phyloP scores from a whole-genome alignment of 768 basidiomycete species.

The Agaricus sinodeliciosus region DNA sequence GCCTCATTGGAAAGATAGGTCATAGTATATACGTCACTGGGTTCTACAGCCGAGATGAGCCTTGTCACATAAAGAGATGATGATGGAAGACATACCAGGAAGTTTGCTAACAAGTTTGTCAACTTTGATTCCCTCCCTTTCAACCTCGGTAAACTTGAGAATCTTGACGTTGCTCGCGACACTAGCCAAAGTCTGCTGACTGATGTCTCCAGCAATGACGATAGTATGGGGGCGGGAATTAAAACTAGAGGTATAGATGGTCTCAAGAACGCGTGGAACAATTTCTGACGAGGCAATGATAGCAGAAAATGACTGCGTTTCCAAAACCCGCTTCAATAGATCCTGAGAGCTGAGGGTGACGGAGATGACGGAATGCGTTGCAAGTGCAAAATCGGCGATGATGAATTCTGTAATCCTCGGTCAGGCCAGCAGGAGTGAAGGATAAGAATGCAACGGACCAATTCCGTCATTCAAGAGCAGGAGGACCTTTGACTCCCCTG shows the following conservation, averaged over 20 bases:
- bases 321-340: slow-evolving; percentile 59
- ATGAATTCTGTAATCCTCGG: slow-evolving; percentile 53
- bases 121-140: slow-evolving; percentile 53
- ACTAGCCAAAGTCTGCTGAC: slow-evolving; percentile 36
- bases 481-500: slow-evolving; percentile 61
- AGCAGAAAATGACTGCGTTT: slow-evolving; percentile 60
- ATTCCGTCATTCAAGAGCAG: slow-evolving; percentile 74
- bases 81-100: slow-evolving; percentile 38
- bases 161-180: slow-evolving; percentile 50
- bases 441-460: slow-evolving; percentile 35
- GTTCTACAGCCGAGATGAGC: slow-evolving; percentile 29
- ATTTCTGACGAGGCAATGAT: slow-evolving; percentile 67
- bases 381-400: slow-evolving; percentile 73
- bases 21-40: slow-evolving; percentile 60
- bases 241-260: slow-evolving; percentile 56
- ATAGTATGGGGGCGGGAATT: slow-evolving; percentile 44
- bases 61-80: not conserved
- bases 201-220: slow-evolving; percentile 66
- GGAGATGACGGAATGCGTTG: slow-evolving; percentile 60
- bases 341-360: slow-evolving; percentile 55
- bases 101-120: slow-evolving; percentile 37
- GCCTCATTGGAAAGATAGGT: slow-evolving; percentile 51
- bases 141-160: slow-evolving; percentile 62
- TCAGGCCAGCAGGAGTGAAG: not conserved
- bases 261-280: slow-evolving; percentile 63